Conservation (phyloP, 2,329 filamentous ascomycete species). For the Cyphellophora europaea region DNA sequence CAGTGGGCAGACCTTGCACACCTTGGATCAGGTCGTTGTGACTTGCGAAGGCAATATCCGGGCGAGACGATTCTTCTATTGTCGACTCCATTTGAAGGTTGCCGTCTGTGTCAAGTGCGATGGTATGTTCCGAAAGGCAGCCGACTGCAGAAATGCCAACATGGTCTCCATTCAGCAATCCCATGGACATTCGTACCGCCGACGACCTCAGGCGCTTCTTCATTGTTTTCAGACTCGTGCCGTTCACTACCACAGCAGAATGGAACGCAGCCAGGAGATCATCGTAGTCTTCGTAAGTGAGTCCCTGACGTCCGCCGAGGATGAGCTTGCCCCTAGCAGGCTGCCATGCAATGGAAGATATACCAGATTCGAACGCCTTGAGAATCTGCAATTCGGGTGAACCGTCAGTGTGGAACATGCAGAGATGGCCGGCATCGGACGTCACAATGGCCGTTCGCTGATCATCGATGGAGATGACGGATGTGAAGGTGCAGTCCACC, state of each 20-base stretch:
- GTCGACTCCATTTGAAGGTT: conserved; percentile 57
- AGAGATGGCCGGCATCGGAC: conserved; percentile 73
- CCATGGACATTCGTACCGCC: conserved; percentile 14
- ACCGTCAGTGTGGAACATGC: conserved; percentile 54
- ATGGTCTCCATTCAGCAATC: conserved; percentile 11
- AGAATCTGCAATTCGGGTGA: conserved; percentile 12
- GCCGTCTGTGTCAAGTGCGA: conserved; percentile 66
- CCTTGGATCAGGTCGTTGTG: conserved; percentile 58
- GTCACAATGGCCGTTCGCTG: conserved; percentile 73
- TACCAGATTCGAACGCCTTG: conserved; percentile 9
- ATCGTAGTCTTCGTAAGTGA: conserved; percentile 10
- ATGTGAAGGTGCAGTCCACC: conserved; percentile 76
- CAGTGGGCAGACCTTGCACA: conserved; percentile 54
- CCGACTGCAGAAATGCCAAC: conserved; percentile 56
- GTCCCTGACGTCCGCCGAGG: conserved; percentile 11
- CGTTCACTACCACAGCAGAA: not conserved
- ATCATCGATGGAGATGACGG: conserved; percentile 62
- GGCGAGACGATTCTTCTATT: conserved; percentile 21
- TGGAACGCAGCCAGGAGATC: conserved; percentile 1
- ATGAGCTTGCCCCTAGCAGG: conserved; percentile 4
- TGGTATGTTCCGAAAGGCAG: conserved; percentile 55
- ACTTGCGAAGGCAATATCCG: conserved; percentile 37
- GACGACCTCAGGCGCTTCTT: conserved; percentile 8
- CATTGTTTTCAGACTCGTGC: not conserved
- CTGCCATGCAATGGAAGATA: conserved; percentile 11